Evolutionary conservation across 139 green algal genomes (phyloP), one percentile per base, ranked within the genome.

Genomic region (Auxenochlorella pyrenoidosa): DNA sequence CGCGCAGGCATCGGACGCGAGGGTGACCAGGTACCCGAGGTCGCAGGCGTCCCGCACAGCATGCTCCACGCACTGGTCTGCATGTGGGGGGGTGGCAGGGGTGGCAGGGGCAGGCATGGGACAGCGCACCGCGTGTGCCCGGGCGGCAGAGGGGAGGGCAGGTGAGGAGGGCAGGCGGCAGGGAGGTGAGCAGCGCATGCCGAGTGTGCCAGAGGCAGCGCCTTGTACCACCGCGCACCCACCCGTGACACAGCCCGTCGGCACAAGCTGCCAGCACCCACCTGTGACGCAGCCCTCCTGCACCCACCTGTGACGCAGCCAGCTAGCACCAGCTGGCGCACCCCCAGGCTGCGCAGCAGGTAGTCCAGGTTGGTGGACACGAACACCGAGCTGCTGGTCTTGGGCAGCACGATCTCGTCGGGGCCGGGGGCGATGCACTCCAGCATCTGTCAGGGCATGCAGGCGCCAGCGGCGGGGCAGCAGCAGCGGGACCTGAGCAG

Each of bases 361-460:
- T 92, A 94, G 83, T 94, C 63, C 8, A 96, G 72, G 85, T 86
- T 89, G 59, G 94, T 96, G 36, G 89, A 93, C 34, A 86, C 86
- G 84, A 97, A 97, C 18, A 97, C 93, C 15, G 75, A 90, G 81
- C 63, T 91, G 71, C 60, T 86, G n/a, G 90, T 96, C 68, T 97
- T 97, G 6, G 94, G 93, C 73, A 97, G 87, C 63, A 95, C 87
- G 32, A 97, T 93, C 36, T 97, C 94, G 70, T 97, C 90, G 0
- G 77, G 59, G 0, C 79, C 88, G 0, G 94, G 94, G 15, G 30
- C 0, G 18, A 97, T 79, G 72, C 43, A 41, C 3, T 90, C 88
- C 40, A 96, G 83, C 44, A 96, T 83, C 92, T 94, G 86, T 13
- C 3, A 8, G 0, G 73, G 41, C 43, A 22, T 1, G 13, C 18